Conservation (phyloP, 306 rosid genomes). For the Macrotyloma uniflorum region DNA sequence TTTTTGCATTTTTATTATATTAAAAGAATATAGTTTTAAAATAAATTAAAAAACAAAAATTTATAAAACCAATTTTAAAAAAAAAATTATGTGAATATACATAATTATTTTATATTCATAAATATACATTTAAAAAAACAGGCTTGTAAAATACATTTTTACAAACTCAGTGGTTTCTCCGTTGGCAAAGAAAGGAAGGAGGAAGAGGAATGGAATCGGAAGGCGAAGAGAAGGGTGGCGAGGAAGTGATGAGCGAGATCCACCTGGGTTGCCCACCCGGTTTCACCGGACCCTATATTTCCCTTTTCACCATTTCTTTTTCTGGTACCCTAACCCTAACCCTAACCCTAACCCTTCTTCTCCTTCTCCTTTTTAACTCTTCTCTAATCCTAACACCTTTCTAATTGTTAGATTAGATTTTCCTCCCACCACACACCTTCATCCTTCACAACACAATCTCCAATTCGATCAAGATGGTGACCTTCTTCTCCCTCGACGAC, state of each 20-base stretch:
- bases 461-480: constrained; percentile 73
- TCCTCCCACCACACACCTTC: constrained; percentile 35
- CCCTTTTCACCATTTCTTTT: constrained; percentile 60
- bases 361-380: neutral
- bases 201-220: neutral
- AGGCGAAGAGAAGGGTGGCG: too few species aligned
- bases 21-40: too few species aligned
- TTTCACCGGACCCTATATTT: constrained; percentile 59
- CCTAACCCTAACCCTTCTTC: too few species aligned
- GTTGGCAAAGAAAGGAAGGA: too few species aligned
- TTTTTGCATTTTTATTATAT: too few species aligned
- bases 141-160: too few species aligned
- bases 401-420: constrained; percentile 33
- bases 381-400: neutral
- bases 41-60: too few species aligned
- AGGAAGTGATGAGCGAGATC: constrained; percentile 84
- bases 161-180: too few species aligned
- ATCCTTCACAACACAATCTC: constrained; percentile 34
- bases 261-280: constrained; percentile 87
- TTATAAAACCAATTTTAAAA: too few species aligned
- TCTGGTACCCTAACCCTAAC: constrained; percentile 36
- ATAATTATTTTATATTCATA: too few species aligned
- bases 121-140: too few species aligned
- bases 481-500: constrained; percentile 69
- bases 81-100: too few species aligned